Evolutionary conservation across 2,329 filamentous ascomycete genomes (phyloP).

Genomic region (Phialophora verrucosa): DNA sequence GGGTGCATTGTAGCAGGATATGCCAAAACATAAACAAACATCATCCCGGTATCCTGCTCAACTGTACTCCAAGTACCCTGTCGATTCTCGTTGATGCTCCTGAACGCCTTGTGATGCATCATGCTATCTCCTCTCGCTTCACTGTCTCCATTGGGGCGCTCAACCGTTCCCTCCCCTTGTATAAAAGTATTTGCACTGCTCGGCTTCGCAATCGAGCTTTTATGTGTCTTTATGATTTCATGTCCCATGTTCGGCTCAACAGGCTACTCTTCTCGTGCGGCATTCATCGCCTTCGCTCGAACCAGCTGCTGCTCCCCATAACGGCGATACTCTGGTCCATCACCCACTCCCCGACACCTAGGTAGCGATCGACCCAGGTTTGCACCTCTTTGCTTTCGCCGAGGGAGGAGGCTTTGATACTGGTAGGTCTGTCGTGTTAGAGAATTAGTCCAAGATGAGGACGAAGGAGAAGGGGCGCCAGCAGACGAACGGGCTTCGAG

Average conservation of each 20-base stretch:
- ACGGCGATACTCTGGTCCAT: conserved; percentile 97
- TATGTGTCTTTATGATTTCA: not conserved
- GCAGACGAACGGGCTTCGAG: not conserved
- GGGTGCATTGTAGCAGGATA: not conserved
- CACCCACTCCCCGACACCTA: conserved; percentile 94
- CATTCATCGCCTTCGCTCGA: conserved; percentile 80
- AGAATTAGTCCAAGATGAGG: conserved; percentile 52
- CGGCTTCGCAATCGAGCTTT: not conserved
- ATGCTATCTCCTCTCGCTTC: not conserved
- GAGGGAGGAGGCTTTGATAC: conserved; percentile 85
- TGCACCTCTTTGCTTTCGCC: conserved; percentile 81
- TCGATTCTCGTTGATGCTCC: not conserved
- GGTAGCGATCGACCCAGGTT: conserved; percentile 90
- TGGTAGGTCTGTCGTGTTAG: conserved; percentile 53
- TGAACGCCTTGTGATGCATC: conserved; percentile 5
- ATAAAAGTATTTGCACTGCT: not conserved
- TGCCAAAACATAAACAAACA: not conserved
- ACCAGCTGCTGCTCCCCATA: conserved; percentile 84
- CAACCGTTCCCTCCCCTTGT: not conserved
- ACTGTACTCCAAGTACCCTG: not conserved
- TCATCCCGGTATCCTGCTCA: not conserved
- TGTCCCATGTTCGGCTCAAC: not conserved
- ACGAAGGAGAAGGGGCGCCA: conserved; percentile 12
- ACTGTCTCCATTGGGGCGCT: not conserved
- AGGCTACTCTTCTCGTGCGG: not conserved